Base-by-base conservation (phyloP, 805 yeast species). In the Metschnikowia chrysomelidarum region DNA sequence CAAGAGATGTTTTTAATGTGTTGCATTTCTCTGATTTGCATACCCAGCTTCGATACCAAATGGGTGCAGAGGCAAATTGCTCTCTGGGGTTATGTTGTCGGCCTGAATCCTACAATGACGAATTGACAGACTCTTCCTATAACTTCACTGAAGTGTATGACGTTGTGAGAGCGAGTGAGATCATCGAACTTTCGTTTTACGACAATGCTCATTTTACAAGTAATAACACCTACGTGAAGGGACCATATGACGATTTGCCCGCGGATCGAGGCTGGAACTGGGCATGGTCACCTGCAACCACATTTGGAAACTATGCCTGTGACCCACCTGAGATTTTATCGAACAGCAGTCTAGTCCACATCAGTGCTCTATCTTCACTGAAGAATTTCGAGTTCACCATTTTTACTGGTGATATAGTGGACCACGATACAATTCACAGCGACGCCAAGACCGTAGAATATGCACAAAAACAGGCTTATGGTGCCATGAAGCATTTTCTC, bases 371-470 rank as follows among this genome's bases (percentile, higher is more conserved):
- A 22, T 40, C 55, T 11, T 46, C 56, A 8, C 50, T 61, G 25
- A 42, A 68, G 24, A 47, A 62, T 7, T 80, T 72, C 48, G 81
- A 78, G 34, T 81, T 81, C 51, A 70, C 82, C 2, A 56, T 82
- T 24, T 82, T 82, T 65, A 82, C 87, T 4, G 88, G 88, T 38
- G 89, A 82, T 51, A 65, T 80, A 52, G 82, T 81, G 36, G 87
- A 82, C 54, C 89, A 82, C 51, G 80, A 75, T 46, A 76, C 72
- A 38, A 50, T 63, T 9, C 65, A 68, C 30, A 67, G 71, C 49
- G 71, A 72, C 30, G 64, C 73, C 28, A 84, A 79, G 26, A 73
- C 76, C 40, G 88, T 84, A 42, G 86, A 69, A 5, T 85, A 71
- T 7, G 80, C 82, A 6, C 93, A 83, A 36, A 78, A 87, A 35